Conservation (phyloP, 2,329 filamentous ascomycete species). For the Ophiostoma montium region DNA sequence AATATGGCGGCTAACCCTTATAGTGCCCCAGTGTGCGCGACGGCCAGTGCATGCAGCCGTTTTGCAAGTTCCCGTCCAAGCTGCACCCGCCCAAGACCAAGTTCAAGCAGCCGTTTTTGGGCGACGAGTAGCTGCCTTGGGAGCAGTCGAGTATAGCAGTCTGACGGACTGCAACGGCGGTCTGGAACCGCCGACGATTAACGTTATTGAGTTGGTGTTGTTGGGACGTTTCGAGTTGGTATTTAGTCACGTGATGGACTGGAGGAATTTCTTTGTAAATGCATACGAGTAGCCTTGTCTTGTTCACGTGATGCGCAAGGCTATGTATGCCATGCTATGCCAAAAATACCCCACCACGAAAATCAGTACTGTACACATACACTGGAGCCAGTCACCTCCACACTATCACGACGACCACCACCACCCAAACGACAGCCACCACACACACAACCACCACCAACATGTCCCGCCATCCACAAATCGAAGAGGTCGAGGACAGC, state of each 20-base stretch:
- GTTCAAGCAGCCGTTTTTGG: slow-evolving; percentile 19
- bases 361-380: too few relatives aligned
- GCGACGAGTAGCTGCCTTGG: slow-evolving; percentile 2
- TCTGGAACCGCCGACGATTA: too few relatives aligned
- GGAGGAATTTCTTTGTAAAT: too few relatives aligned
- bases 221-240: too few relatives aligned
- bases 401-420: background rate
- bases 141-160: background rate
- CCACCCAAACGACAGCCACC: background rate
- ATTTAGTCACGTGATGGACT: too few relatives aligned
- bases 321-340: background rate
- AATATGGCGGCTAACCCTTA: background rate
- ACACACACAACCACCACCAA: slow-evolving; percentile 10
- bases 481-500: slow-evolving; percentile 85
- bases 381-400: too few relatives aligned
- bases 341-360: slow-evolving; percentile 5
- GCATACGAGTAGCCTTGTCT: too few relatives aligned
- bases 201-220: background rate
- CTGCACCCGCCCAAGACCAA: slow-evolving; percentile 45
- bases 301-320: too few relatives aligned
- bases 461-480: slow-evolving; percentile 66
- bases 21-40: slow-evolving; percentile 41
- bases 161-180: background rate
- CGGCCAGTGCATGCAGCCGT: slow-evolving; percentile 36
- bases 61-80: slow-evolving; percentile 38